Evolutionary conservation across 1,284 basidiomycete species (phyloP), one percentile per base, ranked within the genome.

Genomic region (Microbotryum scabiosae): DNA sequence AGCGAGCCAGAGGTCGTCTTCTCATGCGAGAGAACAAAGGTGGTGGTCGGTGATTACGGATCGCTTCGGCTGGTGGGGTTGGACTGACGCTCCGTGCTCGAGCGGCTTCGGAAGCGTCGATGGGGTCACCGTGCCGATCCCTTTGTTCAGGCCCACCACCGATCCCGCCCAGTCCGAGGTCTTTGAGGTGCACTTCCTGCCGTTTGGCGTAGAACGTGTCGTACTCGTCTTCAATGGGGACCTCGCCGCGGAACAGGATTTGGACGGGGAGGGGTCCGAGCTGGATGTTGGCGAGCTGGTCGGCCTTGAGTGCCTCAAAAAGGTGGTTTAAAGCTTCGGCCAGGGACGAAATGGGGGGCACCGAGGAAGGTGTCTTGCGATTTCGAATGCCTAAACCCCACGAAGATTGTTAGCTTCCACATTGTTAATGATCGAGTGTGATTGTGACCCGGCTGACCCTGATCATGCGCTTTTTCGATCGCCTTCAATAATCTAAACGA

Each of bases 401-500:
- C 0, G 25, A 18, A 36, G 21, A 10, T 21, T 7, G 30, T 52
- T 12, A 52, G 51, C 51, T 28, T 41, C 28, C 7, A 20, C 12
- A 8, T 4, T 18, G 0, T n/a, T 20, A 14, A 41, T 49, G 8
- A 25, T 28, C 45, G 18, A 48, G 46, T 16, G 28, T 8, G 25
- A 21, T 47, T 3, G 21, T 23, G n/a, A 48, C 9, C 12, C 12
- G 6, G 23, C 49, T 52, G 9, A 68, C 71, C 63, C 25, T 62
- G 59, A 25, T 71, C 70, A 26, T 59, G 21, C 2, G 60, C 59
- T 9, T 81, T 81, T 54, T 93, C 90, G 67, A 85, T 84, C 51
- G 90, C 75, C 5, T 80, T 73, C 21, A 82, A 80, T 4, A 94
- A 78, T 18, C 76, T 74, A 57, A 86, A 86, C 51, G 86, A 86